Percentiles rank a stretch among this genome's conserved stretches.
Evolutionary conservation across 202 grass and related monocot species (phyloP).

Genomic region (Elaeis oleifera): DNA sequence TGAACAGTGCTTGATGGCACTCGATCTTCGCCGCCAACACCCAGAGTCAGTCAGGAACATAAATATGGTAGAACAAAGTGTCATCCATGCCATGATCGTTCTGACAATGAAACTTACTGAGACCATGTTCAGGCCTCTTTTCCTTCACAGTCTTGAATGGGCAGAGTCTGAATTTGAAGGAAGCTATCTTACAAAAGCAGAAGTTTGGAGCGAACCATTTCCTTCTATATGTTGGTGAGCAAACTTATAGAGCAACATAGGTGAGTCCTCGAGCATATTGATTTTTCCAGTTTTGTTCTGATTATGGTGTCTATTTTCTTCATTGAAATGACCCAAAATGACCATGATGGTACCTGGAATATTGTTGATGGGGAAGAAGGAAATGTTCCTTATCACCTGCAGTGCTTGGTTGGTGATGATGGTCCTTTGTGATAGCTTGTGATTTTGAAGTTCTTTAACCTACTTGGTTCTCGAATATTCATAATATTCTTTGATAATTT

Average conservation of each 20-base stretch:
- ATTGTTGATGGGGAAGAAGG: no score
- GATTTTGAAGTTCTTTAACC: no score
- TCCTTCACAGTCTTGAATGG: constrained; percentile 76
- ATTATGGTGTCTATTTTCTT: no score
- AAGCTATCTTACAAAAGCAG: constrained; percentile 31
- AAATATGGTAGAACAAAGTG: constrained; percentile 62
- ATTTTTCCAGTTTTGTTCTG: no score
- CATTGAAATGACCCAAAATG: no score
- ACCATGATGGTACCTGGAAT: no score
- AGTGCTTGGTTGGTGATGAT: no score
- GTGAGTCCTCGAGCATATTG: constrained; percentile 17
- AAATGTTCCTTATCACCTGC: no score
- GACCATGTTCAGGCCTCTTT: constrained; percentile 86
- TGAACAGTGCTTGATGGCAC: constrained; percentile 67
- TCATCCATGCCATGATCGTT: constrained; percentile 57
- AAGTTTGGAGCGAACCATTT: constrained; percentile 72
- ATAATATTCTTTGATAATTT: no score
- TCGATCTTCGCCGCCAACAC: constrained; percentile 64
- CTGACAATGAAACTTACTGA: constrained; percentile 89
- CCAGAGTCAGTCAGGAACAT: constrained; percentile 56
- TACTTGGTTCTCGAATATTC: no score
- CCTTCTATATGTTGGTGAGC: constrained; percentile 79
- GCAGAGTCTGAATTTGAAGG: constrained; percentile 55
- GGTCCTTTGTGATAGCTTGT: no score
- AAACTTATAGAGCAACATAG: constrained; percentile 79